phyloP scores from a whole-genome alignment of 2,329 filamentous ascomycete species.

The Hypoxylon sp. region DNA sequence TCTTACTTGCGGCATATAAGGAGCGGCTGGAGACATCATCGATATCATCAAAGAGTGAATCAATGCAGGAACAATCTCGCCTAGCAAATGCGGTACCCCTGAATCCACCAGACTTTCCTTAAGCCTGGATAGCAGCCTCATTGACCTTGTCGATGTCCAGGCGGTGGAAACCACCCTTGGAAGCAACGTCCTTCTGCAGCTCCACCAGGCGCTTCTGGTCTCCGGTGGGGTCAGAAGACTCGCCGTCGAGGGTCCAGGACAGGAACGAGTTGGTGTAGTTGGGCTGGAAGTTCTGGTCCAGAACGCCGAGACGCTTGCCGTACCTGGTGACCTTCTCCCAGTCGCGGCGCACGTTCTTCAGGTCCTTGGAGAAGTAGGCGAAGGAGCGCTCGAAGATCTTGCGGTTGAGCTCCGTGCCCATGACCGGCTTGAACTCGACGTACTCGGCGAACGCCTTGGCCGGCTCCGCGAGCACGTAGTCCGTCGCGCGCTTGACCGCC shows the following conservation, averaged over 20 bases:
- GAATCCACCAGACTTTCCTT: not conserved
- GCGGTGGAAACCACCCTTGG: slow-evolving; percentile 73
- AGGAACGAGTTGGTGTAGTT: slow-evolving; percentile 84
- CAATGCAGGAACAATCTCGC: slow-evolving; percentile 7
- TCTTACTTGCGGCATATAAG: slow-evolving; percentile 14
- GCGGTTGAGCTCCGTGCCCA: slow-evolving; percentile 77
- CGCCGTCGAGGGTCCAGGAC: slow-evolving; percentile 74
- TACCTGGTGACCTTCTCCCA: slow-evolving; percentile 85
- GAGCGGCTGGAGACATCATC: slow-evolving; percentile 24
- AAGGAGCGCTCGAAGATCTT: slow-evolving; percentile 87
- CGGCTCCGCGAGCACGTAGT: slow-evolving; percentile 77
- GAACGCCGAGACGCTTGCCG: slow-evolving; percentile 79
- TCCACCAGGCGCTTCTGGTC: slow-evolving; percentile 82
- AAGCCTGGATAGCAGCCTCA: slow-evolving; percentile 35
- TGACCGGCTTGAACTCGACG: slow-evolving; percentile 78
- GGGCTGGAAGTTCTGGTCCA: slow-evolving; percentile 73
- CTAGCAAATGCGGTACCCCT: not conserved
- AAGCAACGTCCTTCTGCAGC: slow-evolving; percentile 77
- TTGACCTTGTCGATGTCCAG: slow-evolving; percentile 19
- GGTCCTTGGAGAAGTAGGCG: slow-evolving; percentile 80
- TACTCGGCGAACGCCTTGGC: slow-evolving; percentile 77
- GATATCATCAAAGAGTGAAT: slow-evolving; percentile 30
- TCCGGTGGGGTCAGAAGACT: slow-evolving; percentile 76
- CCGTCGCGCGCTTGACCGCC: slow-evolving; percentile 81
- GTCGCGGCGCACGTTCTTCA: slow-evolving; percentile 82